A percentile compares a stretch with the other conserved stretches of the same genome.
phyloP scores from a whole-genome alignment of 306 rosid genomes.

The Vigna reflexopilosa region DNA sequence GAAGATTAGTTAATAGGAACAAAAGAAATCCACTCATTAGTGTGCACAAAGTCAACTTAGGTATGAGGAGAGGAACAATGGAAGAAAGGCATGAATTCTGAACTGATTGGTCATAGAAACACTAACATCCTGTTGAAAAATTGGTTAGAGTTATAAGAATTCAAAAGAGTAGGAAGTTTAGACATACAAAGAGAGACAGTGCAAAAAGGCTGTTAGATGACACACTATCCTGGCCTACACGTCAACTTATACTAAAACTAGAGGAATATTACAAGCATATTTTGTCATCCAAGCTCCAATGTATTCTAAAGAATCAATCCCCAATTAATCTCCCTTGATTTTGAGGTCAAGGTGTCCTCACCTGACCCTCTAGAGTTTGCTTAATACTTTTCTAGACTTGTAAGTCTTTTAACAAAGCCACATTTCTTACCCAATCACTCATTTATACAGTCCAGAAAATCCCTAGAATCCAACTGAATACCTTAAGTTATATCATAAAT shows the following conservation, averaged over 20 bases:
- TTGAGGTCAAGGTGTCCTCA: constrained; percentile 16
- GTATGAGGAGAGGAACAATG: background rate
- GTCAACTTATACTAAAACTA: constrained; percentile 5
- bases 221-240: background rate
- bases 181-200: constrained; percentile 2
- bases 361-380: too few relatives aligned
- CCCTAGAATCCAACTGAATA: constrained; percentile 17
- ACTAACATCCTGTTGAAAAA: background rate
- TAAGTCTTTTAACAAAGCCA: constrained; percentile 23
- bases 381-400: too few relatives aligned
- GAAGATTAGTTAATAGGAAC: background rate
- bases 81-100: background rate
- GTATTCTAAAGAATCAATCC: background rate
- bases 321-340: constrained; percentile 6
- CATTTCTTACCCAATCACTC: background rate
- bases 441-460: constrained; percentile 10
- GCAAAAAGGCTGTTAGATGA: background rate
- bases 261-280: constrained; percentile 2
- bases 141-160: background rate
- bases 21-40: background rate
- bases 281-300: constrained; percentile 1
- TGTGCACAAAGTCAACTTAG: background rate
- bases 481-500: constrained; percentile 16
- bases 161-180: background rate
- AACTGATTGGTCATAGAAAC: background rate